phyloP scores from a whole-genome alignment of 305 asterid species.

The Withania somnifera region DNA sequence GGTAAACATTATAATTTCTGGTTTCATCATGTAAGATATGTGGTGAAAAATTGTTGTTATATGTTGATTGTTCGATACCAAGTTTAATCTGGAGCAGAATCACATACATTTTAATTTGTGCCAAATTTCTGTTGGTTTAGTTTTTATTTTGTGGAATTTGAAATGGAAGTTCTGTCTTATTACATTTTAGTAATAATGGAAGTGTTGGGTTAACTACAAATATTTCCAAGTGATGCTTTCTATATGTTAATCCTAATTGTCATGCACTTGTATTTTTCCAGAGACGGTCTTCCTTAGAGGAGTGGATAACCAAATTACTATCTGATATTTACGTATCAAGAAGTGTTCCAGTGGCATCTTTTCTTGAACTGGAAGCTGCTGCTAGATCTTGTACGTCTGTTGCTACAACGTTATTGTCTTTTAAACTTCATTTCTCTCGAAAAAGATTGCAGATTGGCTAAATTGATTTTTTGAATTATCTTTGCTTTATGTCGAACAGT shows the following conservation, averaged over 20 bases:
- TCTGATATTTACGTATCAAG: slow-evolving; percentile 86
- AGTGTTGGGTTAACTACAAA: neutral
- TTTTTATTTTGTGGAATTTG: neutral
- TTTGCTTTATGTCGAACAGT: neutral
- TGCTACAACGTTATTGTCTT: neutral
- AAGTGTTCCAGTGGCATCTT: slow-evolving; percentile 75
- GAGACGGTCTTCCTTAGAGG: slow-evolving; percentile 85
- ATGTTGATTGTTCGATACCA: neutral
- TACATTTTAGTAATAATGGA: neutral
- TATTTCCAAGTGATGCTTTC: neutral
- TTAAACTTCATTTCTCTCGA: neutral
- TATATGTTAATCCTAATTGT: slow-evolving; percentile 7
- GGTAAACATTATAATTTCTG: slow-evolving; percentile 27
- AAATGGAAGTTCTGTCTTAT: neutral
- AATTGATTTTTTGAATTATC: neutral
- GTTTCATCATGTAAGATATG: neutral
- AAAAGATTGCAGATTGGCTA: slow-evolving; percentile 4
- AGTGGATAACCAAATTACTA: slow-evolving; percentile 79
- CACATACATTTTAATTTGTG: neutral
- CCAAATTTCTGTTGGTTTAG: neutral
- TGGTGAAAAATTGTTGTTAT: neutral
- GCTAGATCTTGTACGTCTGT: slow-evolving; percentile 77
- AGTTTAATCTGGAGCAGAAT: neutral
- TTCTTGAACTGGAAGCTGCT: slow-evolving; percentile 95
- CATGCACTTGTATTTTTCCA: slow-evolving; percentile 20